Percentiles rank a stretch among this genome's conserved stretches.
These are phyloP conservation scores for Adansonia gregorii DNA, from an alignment of 441 rosid genomes.

Conservation along the genomic window DNA sequence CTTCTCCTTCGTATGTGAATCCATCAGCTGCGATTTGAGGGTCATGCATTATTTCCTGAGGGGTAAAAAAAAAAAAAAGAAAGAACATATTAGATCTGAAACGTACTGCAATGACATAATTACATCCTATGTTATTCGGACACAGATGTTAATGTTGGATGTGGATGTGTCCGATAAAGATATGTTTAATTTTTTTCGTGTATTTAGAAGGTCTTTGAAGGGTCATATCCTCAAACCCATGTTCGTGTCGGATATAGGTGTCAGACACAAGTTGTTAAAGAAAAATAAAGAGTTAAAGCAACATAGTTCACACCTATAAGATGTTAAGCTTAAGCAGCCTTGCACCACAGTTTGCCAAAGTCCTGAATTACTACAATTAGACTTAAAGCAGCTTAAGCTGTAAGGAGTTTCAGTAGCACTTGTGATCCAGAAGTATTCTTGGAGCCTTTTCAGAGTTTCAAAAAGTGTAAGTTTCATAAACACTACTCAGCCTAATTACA, in stretches of 20 bases:
- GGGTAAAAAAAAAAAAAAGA: constrained; percentile 1
- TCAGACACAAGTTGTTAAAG: no score
- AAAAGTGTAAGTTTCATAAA: neutral
- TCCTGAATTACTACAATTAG: neutral
- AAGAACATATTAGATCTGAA: constrained; percentile 12
- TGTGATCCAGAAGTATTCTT: neutral
- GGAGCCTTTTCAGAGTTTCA: neutral
- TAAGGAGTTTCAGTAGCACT: neutral
- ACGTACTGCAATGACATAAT: neutral
- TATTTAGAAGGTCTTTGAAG: no score
- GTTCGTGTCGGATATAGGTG: no score
- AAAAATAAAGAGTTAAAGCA: no score
- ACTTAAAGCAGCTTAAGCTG: neutral
- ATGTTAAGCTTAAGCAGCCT: neutral
- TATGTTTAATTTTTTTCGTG: no score
- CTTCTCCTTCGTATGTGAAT: constrained; percentile 70
- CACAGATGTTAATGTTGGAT: no score
- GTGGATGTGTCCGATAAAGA: no score
- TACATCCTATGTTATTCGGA: neutral
- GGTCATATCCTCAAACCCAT: no score
- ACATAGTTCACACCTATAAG: neutral
- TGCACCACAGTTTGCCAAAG: neutral
- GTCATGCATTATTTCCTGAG: constrained; percentile 82
- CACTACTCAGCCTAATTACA: neutral
- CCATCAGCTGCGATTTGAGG: constrained; percentile 84